These are phyloP conservation scores for Elsinoe necatrix DNA, from an alignment of 2,329 filamentous ascomycete species.

Conservation along the genomic window DNA sequence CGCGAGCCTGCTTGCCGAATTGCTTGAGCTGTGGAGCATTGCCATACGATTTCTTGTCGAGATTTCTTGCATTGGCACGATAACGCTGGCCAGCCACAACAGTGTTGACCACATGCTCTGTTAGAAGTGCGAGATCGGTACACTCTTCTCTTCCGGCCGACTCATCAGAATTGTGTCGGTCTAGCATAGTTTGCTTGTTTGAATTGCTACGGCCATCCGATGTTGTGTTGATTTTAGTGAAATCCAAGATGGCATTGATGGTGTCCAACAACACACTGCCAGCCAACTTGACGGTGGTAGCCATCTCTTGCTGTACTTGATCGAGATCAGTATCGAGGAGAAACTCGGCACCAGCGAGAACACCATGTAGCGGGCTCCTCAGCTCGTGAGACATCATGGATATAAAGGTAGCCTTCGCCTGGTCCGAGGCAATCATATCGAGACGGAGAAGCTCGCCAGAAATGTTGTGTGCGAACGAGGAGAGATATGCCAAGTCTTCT, in stretches of 20 bases:
- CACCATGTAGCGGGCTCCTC: constrained; percentile 40
- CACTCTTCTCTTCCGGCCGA: constrained; percentile 16
- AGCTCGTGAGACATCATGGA: constrained; percentile 46
- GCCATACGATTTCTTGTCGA: neutral
- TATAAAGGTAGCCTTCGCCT: constrained; percentile 45
- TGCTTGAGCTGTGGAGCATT: neutral
- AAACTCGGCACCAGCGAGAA: constrained; percentile 43
- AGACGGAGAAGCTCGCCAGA: constrained; percentile 33
- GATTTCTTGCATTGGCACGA: neutral
- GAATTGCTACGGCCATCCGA: constrained; percentile 15
- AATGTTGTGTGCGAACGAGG: constrained; percentile 33
- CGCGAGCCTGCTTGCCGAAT: neutral
- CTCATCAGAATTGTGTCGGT: constrained; percentile 14
- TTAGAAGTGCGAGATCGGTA: constrained; percentile 23
- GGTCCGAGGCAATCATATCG: constrained; percentile 33
- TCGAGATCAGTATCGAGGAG: constrained; percentile 37
- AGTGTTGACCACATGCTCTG: constrained; percentile 21
- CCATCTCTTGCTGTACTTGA: constrained; percentile 35
- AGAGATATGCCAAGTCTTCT: constrained; percentile 31
- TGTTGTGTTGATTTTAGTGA: constrained; percentile 36
- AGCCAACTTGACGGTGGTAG: constrained; percentile 41
- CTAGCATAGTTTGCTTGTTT: constrained; percentile 4
- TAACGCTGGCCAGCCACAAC: constrained; percentile 17
- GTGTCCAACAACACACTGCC: constrained; percentile 45
- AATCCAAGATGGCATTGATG: constrained; percentile 36